Conservation (phyloP, 805 yeast species). For the Grigorovia humatica region DNA sequence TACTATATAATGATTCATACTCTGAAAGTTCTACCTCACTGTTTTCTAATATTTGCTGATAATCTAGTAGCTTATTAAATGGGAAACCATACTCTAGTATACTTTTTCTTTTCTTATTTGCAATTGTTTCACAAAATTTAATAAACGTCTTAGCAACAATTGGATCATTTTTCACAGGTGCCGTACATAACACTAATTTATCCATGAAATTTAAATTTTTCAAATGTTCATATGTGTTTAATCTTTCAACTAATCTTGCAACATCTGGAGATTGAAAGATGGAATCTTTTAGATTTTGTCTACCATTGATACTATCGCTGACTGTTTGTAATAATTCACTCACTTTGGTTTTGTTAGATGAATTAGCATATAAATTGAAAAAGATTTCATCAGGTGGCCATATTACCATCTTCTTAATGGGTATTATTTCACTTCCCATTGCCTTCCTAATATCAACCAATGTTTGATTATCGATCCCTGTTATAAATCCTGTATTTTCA, state of each 20-base stretch:
- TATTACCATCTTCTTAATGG: constrained; percentile 51
- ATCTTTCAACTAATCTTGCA: constrained; percentile 29
- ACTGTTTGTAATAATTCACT: not conserved
- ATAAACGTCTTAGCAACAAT: constrained; percentile 35
- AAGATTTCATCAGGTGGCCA: constrained; percentile 76
- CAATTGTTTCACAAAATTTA: constrained; percentile 44
- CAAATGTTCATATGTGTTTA: constrained; percentile 36
- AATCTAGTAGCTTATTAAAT: constrained; percentile 19
- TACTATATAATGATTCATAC: constrained; percentile 56
- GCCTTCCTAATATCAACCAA: constrained; percentile 36
- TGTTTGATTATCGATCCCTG: constrained; percentile 39
- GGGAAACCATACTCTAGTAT: constrained; percentile 41
- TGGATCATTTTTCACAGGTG: constrained; percentile 42
- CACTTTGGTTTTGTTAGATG: not conserved
- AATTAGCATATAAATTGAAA: constrained; percentile 14
- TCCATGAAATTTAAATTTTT: constrained; percentile 42
- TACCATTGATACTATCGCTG: not conserved
- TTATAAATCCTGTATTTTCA: constrained; percentile 38
- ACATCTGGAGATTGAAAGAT: constrained; percentile 21
- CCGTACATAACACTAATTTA: constrained; percentile 45
- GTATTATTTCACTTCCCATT: constrained; percentile 42
- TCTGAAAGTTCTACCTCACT: constrained; percentile 20
- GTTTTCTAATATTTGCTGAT: constrained; percentile 17
- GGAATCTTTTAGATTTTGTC: constrained; percentile 10
- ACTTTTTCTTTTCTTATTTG: constrained; percentile 41